Base-by-base conservation (phyloP, 106 monocot genomes). In the Xerophyta viscosa region DNA sequence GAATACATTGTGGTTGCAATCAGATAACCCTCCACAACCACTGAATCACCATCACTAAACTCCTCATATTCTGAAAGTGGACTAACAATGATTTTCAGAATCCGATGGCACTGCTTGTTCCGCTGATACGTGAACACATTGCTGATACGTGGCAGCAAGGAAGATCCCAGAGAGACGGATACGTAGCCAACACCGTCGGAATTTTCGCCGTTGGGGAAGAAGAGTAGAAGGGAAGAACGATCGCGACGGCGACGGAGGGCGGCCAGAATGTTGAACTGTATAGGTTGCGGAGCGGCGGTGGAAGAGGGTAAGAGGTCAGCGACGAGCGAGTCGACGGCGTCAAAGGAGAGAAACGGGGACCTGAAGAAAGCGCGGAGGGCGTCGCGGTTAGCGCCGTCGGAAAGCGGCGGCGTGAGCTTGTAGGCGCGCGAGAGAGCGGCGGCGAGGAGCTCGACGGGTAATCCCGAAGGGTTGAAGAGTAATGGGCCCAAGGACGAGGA, bases 191-290 rank as follows among this genome's bases (percentile, higher is more conserved):
- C 68, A 6, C 8, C 24, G 50, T 91, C 48, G 23, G 64, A 56
- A 48, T 91, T 91, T 8, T 68, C 66, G 9, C 86, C 81, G 6
- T 64, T 50, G 12, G 91, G 91, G 49, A 91, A 91, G 64, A 91
- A 70, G 39, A 91, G 62, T 39, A 74, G 27, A 13, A 66, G 6
- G n/a, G 45, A 20, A 44, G 27, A 48, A 20, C 43, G 13, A 20
- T 19, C 24, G 21, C 41, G 44, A 37, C 62, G 54, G 54, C 31
- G 58, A 25, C 28, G 63, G 44, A 84, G 64, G 50, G 73, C 20
- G 43, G 26, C 20, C 20, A 83, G 77, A 21, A 22, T 56, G 65
- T 70, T 73, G 37, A 24, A 2, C 25, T 41, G 3, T 51, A 54
- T 0, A 45, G 72, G 60, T 21, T 46, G 31, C 14, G 46, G 2